Base-by-base conservation (phyloP, 2,329 filamentous ascomycete species). In the Fusarium sp. region DNA sequence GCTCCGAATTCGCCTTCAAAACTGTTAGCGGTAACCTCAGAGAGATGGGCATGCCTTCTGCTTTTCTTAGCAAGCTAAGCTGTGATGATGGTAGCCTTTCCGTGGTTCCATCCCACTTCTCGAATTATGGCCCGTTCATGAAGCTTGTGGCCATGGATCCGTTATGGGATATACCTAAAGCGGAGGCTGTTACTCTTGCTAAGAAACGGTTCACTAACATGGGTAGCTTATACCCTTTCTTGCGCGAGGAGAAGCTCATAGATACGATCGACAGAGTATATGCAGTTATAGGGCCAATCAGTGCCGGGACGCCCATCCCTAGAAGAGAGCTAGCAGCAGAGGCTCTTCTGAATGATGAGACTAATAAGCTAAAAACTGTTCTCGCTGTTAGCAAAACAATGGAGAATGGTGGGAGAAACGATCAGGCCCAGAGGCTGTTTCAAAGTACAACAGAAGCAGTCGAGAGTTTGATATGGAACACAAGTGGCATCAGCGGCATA, bases 241-340 rank as follows among this genome's bases (percentile, higher is more conserved):
- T 45, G 17, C 24, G 24, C 11, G 24, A 45, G 24, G 11, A 45
- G 7, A 6, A 26, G 11, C 17, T 45, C 7, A 5, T 26, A 9
- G 17, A 26, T 20, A 45, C 42, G 17, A 4, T 45, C 12, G 17
- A 45, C 17, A 26, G 42, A 18, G 11, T 26, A 26, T 45, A 26
- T 45, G 24, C 5, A 26, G 42, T 26, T 6, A 45, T 45, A 18
- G 24, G 12, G 24, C 42, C 15, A 7, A 24, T 44, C 34, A 36
- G 0, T 36, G 3, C 34, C 15, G 0, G 34, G 0, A 17, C 34
- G 0, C 15, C 7, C 8, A 17, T 36, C 15, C 34, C 34, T 0
- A 36, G 15, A 36, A 36, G 15, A 36, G 34, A 36, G 34, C 34
- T 36, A 17, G 15, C 34, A 0, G 34, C 8, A 36, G 34, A 36